Base-by-base conservation (phyloP, 2,329 filamentous ascomycete species). In the Sporothrix variecibatus region DNA sequence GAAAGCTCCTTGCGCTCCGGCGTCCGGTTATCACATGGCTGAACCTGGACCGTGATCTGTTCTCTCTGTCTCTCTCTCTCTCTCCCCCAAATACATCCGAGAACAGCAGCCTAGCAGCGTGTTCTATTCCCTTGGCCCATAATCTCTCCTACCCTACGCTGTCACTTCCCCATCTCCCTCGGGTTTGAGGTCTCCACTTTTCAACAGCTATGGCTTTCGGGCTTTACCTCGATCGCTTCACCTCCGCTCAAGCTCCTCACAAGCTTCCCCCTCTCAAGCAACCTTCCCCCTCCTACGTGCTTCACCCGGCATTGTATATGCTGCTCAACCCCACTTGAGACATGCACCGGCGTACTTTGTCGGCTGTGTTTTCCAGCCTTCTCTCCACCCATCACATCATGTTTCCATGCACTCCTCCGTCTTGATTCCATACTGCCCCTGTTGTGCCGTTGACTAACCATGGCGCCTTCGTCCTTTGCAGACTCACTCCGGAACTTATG, bases 401-500 rank as follows among this genome's bases (percentile, higher is more conserved):
- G 38, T 20, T 53, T 40, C 31, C 68, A 20, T 43, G n/a, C 51
- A 40, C 31, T 15, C n/a, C 40, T 34, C 9, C 68, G 49, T 58
- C 15, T 5, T 72, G 28, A 9, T 53, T 65, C 20, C 60, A 56
- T 58, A 15, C 20, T 5, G 40, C 15, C 23, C 53, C 15, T 34
- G 20, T 67, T 49, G n/a, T 46, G 40, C 56, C 51, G 40, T 49
- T 34, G 6, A 56, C 74, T 74, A 73, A 75, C 73, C 43, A 74
- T 73, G 51, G 49, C 26, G 17, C 11, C 26, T 23, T 31, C 26
- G 28, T 26, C 40, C 23, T n/a, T 23, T 28, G 72, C 77, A 86
- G 84, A 77, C 81, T 90, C 71, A 89, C 87, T 9, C 87, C 88
- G 71, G 88, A 90, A 79, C 82, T 89, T 75, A 83, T 89, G 75